Evolutionary conservation across 345 rosid genomes (phyloP).

Genomic region (Punica granatum): DNA sequence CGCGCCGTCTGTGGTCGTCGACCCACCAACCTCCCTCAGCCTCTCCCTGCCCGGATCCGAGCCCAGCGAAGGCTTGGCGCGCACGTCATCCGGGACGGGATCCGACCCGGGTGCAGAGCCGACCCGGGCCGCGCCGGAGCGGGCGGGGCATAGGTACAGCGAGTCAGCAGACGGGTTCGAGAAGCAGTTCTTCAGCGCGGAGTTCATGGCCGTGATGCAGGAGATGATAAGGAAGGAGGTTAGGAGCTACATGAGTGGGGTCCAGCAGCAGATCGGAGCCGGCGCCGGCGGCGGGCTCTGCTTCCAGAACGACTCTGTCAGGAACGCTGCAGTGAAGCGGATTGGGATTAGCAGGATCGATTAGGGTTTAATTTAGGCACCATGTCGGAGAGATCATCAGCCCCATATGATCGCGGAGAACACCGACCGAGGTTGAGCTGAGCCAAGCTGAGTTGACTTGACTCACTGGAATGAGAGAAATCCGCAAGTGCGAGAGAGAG

Average conservation of each 20-base stretch:
- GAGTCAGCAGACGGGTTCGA: constrained; percentile 17
- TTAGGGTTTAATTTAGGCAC: constrained; percentile 5
- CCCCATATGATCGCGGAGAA: not conserved
- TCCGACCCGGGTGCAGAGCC: constrained; percentile 5
- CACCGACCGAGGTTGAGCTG: not conserved
- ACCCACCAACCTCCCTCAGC: constrained; percentile 47
- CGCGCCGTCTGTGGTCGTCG: constrained; percentile 17
- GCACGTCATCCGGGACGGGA: constrained; percentile 9
- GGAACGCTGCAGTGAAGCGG: constrained; percentile 60
- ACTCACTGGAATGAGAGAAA: no score
- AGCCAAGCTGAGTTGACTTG: not conserved
- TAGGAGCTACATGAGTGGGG: constrained; percentile 55
- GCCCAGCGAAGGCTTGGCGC: constrained; percentile 21
- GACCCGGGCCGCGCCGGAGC: not conserved
- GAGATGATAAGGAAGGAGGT: constrained; percentile 73
- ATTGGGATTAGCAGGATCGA: constrained; percentile 59
- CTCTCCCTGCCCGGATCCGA: constrained; percentile 66
- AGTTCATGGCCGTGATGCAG: constrained; percentile 60
- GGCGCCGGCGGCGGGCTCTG: constrained; percentile 26
- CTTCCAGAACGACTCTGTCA: constrained; percentile 39
- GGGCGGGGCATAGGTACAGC: constrained; percentile 6
- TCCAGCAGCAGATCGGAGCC: constrained; percentile 23
- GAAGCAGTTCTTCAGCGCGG: constrained; percentile 50
- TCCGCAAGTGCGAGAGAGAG: not conserved
- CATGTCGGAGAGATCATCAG: not conserved